Evolutionary conservation across 2,329 filamentous ascomycete genomes (phyloP), one percentile per base, ranked within the genome.

Genomic region (Botrytis hyacinthi): DNA sequence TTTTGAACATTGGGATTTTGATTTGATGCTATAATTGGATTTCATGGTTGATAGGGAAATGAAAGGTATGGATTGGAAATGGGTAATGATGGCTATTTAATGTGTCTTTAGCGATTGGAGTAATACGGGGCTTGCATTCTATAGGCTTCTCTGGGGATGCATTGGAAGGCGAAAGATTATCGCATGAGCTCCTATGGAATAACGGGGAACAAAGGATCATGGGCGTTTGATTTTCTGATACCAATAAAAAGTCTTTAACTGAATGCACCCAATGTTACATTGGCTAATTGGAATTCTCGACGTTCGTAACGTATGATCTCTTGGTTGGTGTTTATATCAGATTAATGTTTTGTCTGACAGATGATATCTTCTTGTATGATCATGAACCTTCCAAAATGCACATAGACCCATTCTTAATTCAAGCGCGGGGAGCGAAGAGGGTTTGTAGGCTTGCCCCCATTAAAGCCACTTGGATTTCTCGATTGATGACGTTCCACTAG

Each of bases 41-140:
- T 35, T 32, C 37, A 37, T 37, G 63, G 32, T 66, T 51, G 32
- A 26, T 9, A 32, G 29, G 35, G 10, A 26, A 61, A 37, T 40
- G 59, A 12, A 61, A 26, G 26, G 40, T 61, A n/a, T 32, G 35
- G n/a, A 26, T 61, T 26, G 12, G 59, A 40, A 40, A 61, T 70
- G n/a, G 40, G 48, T 70, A 70, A 44, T 32, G 57, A 62, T 46
- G 54, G 20, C n/a, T 35, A n/a, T 65, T 65, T 46, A 29, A 40
- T 37, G 14, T 40, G 29, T 61, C 22, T 22, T 61, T 61, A 61
- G 59, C 59, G 59, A 61, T 37, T 61, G 59, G 59, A 26, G 35
- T 61, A n/a, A 16, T 40, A 16, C 10, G 10, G 12, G 35, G 35
- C 16, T 40, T 18, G 12, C 22, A 61, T 61, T 40, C 1, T 61